Evolutionary conservation across 768 basidiomycete species (phyloP).

Genomic region (Macrolepiota dolichaula): DNA sequence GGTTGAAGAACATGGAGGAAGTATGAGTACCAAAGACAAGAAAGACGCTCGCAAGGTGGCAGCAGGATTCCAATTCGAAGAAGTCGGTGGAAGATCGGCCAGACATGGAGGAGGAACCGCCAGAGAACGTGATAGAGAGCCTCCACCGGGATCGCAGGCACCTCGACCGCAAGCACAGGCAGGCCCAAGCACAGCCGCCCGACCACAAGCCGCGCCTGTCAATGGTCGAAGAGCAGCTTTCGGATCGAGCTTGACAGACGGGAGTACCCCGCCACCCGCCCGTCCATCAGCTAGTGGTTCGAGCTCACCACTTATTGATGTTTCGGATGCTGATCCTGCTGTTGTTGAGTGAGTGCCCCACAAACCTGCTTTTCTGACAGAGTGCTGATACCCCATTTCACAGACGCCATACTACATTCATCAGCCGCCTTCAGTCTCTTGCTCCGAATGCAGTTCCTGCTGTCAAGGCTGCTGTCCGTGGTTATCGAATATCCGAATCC

Average conservation of each 20-base stretch:
- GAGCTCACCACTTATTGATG: constrained; percentile 30
- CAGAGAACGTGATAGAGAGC: constrained; percentile 50
- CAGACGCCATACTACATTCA: constrained; percentile 67
- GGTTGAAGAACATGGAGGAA: constrained; percentile 77
- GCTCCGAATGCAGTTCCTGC: constrained; percentile 58
- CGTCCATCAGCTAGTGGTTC: constrained; percentile 28
- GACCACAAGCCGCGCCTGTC: constrained; percentile 19
- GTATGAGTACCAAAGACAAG: constrained; percentile 68
- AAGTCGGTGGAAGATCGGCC: constrained; percentile 30
- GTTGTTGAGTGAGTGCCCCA: constrained; percentile 44
- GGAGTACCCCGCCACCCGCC: constrained; percentile 16
- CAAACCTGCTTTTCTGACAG: neutral
- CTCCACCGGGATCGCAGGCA: constrained; percentile 32
- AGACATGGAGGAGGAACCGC: constrained; percentile 37
- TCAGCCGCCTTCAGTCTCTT: constrained; percentile 57
- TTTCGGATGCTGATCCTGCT: constrained; percentile 45
- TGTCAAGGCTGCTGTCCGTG: constrained; percentile 72
- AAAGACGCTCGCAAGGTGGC: constrained; percentile 67
- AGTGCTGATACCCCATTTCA: neutral
- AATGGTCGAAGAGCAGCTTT: constrained; percentile 59
- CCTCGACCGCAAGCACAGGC: constrained; percentile 16
- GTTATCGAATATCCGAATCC: constrained; percentile 74
- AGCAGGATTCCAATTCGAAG: constrained; percentile 67
- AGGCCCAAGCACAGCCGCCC: neutral
- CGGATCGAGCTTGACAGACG: constrained; percentile 51